Evolutionary conservation across 2,329 filamentous ascomycete species (phyloP), one percentile per base, ranked within the genome.

Genomic region (Aspergillus sp.): DNA sequence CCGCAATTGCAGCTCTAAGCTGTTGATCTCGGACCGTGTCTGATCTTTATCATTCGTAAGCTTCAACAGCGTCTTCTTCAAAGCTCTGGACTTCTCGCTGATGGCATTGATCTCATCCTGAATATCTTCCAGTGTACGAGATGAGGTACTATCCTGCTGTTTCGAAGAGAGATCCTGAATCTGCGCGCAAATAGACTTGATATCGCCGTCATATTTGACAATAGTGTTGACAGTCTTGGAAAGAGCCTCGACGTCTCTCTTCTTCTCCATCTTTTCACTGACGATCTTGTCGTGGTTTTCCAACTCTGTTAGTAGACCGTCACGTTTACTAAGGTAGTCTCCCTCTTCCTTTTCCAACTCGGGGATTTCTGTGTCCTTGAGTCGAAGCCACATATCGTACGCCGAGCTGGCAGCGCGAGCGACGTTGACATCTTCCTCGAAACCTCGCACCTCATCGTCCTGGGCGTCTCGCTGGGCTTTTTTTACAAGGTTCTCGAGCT

Each of bases 91-190:
- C 65, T 89, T 84, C 54, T 91, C 89, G 17, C 81, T 82, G 51
- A 86, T 79, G 16, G 76, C 73, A 45, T 84, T 83, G 55, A 91
- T 83, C 45, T 91, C 83, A 49, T 89, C 85, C 61, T 94, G 88
- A 49, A 97, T 91, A 59, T 94, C 89, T 49, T 95, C 89, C 6
- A 90, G 81, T 26, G 88, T 89, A 56, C 89, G 84, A 13, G 83
- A 81, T 9, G 79, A 70, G 11, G 82, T 82, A 22, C 80, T 78
- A 13, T 86, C 82, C 63, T 87, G 84, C 65, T 96, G 88, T 60
- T 91, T 90, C 8, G 85, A 84, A 52, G 83, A 79, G 46, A 96
- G 82, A 49, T 88, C 84, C 51, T 87, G 79, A 46, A 96, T 87
- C 67, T 96, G 88, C 36, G 75, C 74, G 62, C 89, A 83, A 4